Evolutionary conservation across 768 basidiomycete genomes (phyloP).

Genomic region (Mycena alexandri): DNA sequence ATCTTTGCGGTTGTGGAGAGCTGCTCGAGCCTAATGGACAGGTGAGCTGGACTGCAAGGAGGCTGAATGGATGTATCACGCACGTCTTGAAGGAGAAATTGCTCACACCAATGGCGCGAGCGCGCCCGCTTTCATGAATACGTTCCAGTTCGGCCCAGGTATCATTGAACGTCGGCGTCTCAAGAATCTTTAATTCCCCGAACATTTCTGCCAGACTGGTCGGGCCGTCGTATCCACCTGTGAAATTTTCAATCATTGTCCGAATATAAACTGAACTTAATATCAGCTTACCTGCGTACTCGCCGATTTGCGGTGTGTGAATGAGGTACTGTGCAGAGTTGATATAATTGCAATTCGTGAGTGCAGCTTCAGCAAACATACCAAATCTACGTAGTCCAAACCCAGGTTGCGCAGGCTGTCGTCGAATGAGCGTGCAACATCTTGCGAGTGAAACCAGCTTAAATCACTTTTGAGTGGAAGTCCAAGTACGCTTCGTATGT

Average conservation of each 20-base stretch:
- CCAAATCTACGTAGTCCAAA: conserved; percentile 63
- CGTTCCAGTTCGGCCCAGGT: conserved; percentile 67
- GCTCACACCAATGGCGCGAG: conserved; percentile 67
- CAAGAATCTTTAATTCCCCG: conserved; percentile 41
- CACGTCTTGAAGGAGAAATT: conserved; percentile 72
- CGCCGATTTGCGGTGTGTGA: conserved; percentile 61
- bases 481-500: conserved; percentile 54
- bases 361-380: conserved; percentile 26
- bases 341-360: not conserved
- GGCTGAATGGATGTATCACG: conserved; percentile 24
- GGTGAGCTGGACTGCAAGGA: too few relatives aligned
- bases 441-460: conserved; percentile 54
- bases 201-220: conserved; percentile 50
- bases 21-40: conserved; percentile 48
- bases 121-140: conserved; percentile 59
- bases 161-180: conserved; percentile 54
- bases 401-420: conserved; percentile 55
- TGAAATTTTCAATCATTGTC: not conserved
- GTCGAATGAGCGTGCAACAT: conserved; percentile 56
- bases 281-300: conserved; percentile 44
- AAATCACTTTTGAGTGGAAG: not conserved
- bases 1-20: conserved; percentile 56
- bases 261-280: not conserved
- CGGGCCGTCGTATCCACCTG: conserved; percentile 37
- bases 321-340: conserved; percentile 56